These are phyloP conservation scores for Thraustochytrium sp. DNA, from an alignment of 352 stramenopile genomes.

Conservation along the genomic window DNA sequence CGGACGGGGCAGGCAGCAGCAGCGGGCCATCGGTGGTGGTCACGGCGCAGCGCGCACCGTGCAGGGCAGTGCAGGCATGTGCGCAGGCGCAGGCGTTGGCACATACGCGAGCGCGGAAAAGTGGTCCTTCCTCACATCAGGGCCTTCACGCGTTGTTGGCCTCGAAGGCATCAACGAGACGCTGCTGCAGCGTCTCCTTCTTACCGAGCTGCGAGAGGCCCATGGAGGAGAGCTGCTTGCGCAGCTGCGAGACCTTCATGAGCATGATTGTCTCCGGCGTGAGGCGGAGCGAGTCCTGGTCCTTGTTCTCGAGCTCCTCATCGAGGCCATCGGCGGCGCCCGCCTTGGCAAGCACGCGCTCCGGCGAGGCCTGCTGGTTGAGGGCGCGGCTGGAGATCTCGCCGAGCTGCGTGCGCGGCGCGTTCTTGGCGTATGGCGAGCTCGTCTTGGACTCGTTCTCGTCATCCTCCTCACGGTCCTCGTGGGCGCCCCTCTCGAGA, in stretches of 20 bases:
- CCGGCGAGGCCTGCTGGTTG: not conserved
- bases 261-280: not conserved
- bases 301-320: slow-evolving; percentile 12
- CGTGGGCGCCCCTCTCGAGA: not conserved
- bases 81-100: no score
- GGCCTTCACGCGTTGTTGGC: not conserved
- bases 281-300: not conserved
- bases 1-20: no score
- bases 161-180: not conserved
- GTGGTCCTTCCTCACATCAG: not conserved
- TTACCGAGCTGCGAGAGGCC: slow-evolving; percentile 30
- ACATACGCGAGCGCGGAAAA: no score
- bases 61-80: no score
- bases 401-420: not conserved
- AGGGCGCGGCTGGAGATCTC: slow-evolving; percentile 6
- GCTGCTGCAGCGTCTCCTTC: slow-evolving; percentile 19
- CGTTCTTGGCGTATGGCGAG: not conserved
- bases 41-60: no score
- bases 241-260: slow-evolving; percentile 35
- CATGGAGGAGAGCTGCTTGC: not conserved
- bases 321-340: no score
- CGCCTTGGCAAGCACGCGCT: not conserved
- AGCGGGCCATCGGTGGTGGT: no score
- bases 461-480: not conserved
- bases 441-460: not conserved